phyloP scores from a whole-genome alignment of 495 filamentous ascomycete species.

The Hypoxylon trugodes region DNA sequence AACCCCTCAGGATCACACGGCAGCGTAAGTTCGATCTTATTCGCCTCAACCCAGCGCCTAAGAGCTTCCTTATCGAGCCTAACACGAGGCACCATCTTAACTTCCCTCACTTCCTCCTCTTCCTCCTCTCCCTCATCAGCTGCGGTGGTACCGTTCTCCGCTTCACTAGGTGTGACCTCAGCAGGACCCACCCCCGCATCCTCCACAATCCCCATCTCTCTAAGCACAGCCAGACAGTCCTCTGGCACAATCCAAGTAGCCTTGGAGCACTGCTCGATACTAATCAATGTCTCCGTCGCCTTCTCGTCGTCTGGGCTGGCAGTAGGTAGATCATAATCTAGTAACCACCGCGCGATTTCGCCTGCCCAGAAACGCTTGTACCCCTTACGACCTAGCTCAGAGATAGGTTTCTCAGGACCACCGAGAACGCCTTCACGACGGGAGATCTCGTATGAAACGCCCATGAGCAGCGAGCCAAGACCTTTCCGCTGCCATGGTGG shows the following conservation, averaged over 20 bases:
- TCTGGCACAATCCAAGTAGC: conserved; percentile 83
- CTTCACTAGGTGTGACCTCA: conserved; percentile 36
- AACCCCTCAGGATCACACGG: conserved; percentile 67
- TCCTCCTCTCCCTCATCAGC: conserved; percentile 33
- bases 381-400: conserved; percentile 78
- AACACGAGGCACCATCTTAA: conserved; percentile 47
- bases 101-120: conserved; percentile 19
- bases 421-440: conserved; percentile 83
- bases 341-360: conserved; percentile 71
- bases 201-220: conserved; percentile 78
- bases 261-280: conserved; percentile 52
- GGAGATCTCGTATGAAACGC: conserved; percentile 91
- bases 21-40: conserved; percentile 55
- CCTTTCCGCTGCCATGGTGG: conserved; percentile 93
- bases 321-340: conserved; percentile 54
- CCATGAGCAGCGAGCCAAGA: conserved; percentile 89
- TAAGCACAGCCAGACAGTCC: conserved; percentile 80
- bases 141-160: background rate
- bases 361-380: conserved; percentile 87
- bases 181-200: conserved; percentile 59
- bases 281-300: conserved; percentile 44
- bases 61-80: conserved; percentile 64
- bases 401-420: conserved; percentile 92
- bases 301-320: conserved; percentile 42
- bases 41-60: conserved; percentile 59